Percentiles rank a stretch among this genome's conserved stretches.
phyloP scores from a whole-genome alignment of 2,329 filamentous ascomycete genomes.

The Colletotrichum sp. region DNA sequence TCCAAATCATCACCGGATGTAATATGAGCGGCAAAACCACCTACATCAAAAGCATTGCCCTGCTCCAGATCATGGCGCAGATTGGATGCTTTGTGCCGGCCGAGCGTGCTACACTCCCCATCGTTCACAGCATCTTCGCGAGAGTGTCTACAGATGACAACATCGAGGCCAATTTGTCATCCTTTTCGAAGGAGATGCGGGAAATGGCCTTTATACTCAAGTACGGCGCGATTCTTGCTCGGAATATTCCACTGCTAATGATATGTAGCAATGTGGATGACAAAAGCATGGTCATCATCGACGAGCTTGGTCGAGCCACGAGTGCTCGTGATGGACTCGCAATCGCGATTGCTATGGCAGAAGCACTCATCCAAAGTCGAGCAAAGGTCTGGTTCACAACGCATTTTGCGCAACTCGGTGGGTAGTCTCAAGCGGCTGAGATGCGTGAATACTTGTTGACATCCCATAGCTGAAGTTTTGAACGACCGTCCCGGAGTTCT shows the following conservation, averaged over 20 bases:
- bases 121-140: conserved; percentile 85
- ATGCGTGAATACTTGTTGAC: neutral
- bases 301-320: conserved; percentile 91
- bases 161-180: conserved; percentile 90
- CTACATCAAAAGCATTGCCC: conserved; percentile 84
- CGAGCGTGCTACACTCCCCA: conserved; percentile 79
- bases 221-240: conserved; percentile 30
- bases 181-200: conserved; percentile 93
- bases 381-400: conserved; percentile 92
- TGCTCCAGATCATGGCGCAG: conserved; percentile 92
- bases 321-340: conserved; percentile 87
- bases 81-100: conserved; percentile 91
- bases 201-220: conserved; percentile 92
- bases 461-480: conserved; percentile 67
- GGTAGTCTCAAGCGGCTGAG: neutral
- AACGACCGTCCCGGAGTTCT: conserved; percentile 78
- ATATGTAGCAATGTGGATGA: conserved; percentile 68
- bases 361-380: conserved; percentile 80
- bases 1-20: conserved; percentile 93
- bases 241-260: neutral
- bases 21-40: conserved; percentile 99
- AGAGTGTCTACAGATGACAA: conserved; percentile 86
- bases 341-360: conserved; percentile 88
- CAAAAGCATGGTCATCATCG: conserved; percentile 81
- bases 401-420: conserved; percentile 81